Evolutionary conservation across 139 green algal genomes (phyloP).

Genomic region (Coelastrella sp.): DNA sequence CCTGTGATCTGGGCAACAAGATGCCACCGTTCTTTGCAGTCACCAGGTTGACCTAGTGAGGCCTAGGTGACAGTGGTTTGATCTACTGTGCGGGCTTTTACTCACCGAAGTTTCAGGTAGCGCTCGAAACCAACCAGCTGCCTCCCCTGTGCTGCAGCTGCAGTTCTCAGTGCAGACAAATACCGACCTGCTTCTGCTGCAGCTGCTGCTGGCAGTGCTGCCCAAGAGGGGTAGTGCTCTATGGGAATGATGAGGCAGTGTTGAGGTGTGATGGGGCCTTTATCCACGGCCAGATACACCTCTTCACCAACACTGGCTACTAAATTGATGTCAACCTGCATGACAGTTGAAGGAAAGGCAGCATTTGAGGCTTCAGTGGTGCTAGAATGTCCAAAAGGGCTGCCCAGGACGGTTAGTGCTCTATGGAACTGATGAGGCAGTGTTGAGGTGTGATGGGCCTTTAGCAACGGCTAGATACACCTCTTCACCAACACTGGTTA

Average conservation of each 20-base stretch:
- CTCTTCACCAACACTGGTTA: constrained; percentile 80
- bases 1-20: no score
- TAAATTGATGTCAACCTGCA: constrained; percentile 60
- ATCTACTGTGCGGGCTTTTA: background rate
- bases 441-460: constrained; percentile 83
- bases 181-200: constrained; percentile 65
- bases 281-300: constrained; percentile 88
- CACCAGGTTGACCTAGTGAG: no score
- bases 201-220: constrained; percentile 61
- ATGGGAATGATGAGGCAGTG: constrained; percentile 94
- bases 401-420: constrained; percentile 82
- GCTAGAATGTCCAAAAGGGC: constrained; percentile 30
- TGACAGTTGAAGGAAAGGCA: background rate
- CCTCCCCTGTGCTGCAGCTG: constrained; percentile 69
- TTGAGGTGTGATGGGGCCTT: constrained; percentile 82
- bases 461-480: constrained; percentile 90
- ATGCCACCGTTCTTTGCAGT: no score
- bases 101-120: constrained; percentile 77
- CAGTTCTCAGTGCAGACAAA: constrained; percentile 78
- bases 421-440: constrained; percentile 92
- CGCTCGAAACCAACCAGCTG: constrained; percentile 93
- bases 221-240: constrained; percentile 84
- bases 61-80: no score
- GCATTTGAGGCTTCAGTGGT: no score
- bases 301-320: constrained; percentile 81